Percentiles rank a stretch among this genome's conserved stretches.
Evolutionary conservation across 768 basidiomycete genomes (phyloP).

Genomic region (Gymnopilus dilepis): DNA sequence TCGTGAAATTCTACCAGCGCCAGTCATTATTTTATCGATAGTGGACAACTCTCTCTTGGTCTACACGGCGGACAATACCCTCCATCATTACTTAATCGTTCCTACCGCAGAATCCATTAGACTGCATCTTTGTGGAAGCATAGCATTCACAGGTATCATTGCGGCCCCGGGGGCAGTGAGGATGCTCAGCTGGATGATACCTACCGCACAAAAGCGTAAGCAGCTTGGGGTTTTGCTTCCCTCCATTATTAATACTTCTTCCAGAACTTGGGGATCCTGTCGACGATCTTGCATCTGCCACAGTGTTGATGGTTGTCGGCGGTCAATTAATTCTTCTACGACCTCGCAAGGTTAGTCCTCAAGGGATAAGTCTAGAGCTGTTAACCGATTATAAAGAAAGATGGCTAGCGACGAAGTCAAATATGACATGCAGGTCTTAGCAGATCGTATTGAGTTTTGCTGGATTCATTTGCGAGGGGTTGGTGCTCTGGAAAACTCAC

Average conservation of each 20-base stretch:
- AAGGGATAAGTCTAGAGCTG: neutral
- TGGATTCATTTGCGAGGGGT: constrained; percentile 98
- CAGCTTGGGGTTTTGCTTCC: constrained; percentile 15
- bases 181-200: constrained; percentile 97
- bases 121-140: constrained; percentile 91
- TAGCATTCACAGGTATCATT: constrained; percentile 91
- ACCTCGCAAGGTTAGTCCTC: constrained; percentile 73
- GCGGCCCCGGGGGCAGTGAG: constrained; percentile 82
- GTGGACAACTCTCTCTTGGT: constrained; percentile 95
- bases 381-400: constrained; percentile 40
- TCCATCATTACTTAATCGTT: constrained; percentile 90
- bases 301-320: constrained; percentile 94
- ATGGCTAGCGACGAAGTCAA: constrained; percentile 87
- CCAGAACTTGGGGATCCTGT: constrained; percentile 93
- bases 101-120: constrained; percentile 84
- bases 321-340: constrained; percentile 88
- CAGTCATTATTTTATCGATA: constrained; percentile 86
- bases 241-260: constrained; percentile 16
- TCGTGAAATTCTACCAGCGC: constrained; percentile 74
- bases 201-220: constrained; percentile 89
- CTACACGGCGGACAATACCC: constrained; percentile 92
- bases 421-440: constrained; percentile 97
- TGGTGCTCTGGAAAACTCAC: constrained; percentile 90
- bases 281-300: constrained; percentile 91
- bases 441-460: constrained; percentile 96